Percentiles rank a stretch among this genome's conserved stretches.
These are phyloP conservation scores for Pluteus cervinus DNA, from an alignment of 768 basidiomycete species.

Conservation along the genomic window DNA sequence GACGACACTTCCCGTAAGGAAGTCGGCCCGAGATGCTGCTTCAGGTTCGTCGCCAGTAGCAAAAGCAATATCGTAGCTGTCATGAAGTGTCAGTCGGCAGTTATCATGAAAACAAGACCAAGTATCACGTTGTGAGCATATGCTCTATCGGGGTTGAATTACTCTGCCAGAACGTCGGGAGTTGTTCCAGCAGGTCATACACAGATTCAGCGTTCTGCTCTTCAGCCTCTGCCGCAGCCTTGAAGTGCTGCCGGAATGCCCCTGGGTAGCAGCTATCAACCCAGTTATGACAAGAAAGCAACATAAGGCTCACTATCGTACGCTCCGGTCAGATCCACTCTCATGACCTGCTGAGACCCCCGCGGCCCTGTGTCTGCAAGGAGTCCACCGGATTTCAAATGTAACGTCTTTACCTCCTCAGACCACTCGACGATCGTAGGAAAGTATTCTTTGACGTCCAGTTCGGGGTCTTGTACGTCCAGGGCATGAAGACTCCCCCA, in stretches of 20 bases:
- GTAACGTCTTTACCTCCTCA: conserved; percentile 31
- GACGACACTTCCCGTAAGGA: conserved; percentile 49
- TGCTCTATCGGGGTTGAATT: conserved; percentile 41
- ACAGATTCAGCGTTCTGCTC: conserved; percentile 34
- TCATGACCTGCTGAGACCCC: conserved; percentile 34
- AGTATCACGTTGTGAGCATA: conserved; percentile 54
- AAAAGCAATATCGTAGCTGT: conserved; percentile 60
- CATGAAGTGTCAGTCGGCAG: conserved; percentile 1
- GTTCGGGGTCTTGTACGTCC: conserved; percentile 23
- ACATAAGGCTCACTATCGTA: conserved; percentile 47
- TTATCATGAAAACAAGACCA: not conserved
- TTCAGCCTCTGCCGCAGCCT: conserved; percentile 18
- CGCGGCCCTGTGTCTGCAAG: conserved; percentile 36
- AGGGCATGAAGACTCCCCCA: conserved; percentile 39
- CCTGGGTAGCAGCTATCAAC: conserved; percentile 20
- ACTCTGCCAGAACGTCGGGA: conserved; percentile 55
- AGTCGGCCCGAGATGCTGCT: conserved; percentile 42
- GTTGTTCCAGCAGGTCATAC: conserved; percentile 43
- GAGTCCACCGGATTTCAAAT: conserved; percentile 17
- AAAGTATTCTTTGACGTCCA: conserved; percentile 11
- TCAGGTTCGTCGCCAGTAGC: conserved; percentile 44
- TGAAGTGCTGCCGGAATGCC: conserved; percentile 27
- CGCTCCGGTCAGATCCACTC: conserved; percentile 41
- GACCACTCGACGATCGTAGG: conserved; percentile 28
- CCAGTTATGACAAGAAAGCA: not conserved